Percentiles rank a stretch among this genome's conserved stretches.
These are phyloP conservation scores for Tephrocybe sp. DNA, from an alignment of 768 basidiomycete genomes.

Conservation along the genomic window DNA sequence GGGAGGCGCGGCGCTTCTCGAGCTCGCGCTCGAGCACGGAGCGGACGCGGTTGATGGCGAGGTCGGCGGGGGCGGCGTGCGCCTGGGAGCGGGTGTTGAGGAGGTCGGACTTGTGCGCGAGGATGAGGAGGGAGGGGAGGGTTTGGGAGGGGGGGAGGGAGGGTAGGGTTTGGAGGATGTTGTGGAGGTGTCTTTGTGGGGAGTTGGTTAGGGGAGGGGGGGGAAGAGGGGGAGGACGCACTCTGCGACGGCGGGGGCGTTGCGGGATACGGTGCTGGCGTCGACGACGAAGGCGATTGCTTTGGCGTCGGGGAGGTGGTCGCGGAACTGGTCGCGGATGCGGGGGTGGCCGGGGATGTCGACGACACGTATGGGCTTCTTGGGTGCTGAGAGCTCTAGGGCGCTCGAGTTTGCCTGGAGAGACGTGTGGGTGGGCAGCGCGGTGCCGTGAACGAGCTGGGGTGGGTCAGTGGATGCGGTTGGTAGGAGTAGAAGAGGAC, in stretches of 20 bases:
- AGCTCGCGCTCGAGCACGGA: conserved; percentile 83
- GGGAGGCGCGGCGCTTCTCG: conserved; percentile 69
- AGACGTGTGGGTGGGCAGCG: conserved; percentile 72
- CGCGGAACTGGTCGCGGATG: conserved; percentile 70
- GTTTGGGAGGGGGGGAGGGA: conserved; percentile 71
- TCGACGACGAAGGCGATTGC: conserved; percentile 80
- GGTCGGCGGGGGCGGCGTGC: conserved; percentile 32
- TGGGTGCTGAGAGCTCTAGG: conserved; percentile 40
- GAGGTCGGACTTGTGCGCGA: conserved; percentile 79
- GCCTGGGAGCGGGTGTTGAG: conserved; percentile 49
- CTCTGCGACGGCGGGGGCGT: conserved; percentile 77
- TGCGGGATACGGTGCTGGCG: conserved; percentile 74
- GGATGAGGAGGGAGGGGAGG: conserved; percentile 59
- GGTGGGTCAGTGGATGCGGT: neutral
- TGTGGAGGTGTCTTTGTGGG: conserved; percentile 69
- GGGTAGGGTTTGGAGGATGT: conserved; percentile 65
- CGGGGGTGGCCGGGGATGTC: conserved; percentile 89
- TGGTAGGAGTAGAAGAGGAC: conserved; percentile 22
- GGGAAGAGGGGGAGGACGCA: conserved; percentile 36
- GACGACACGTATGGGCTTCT: conserved; percentile 52
- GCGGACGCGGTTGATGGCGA: conserved; percentile 70
- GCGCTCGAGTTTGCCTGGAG: conserved; percentile 68
- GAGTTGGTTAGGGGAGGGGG: neutral
- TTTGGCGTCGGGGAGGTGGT: conserved; percentile 61
- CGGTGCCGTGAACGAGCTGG: conserved; percentile 66